Conservation (phyloP, 2,329 filamentous ascomycete genomes). For the Allantophomopsis lycopodina region DNA sequence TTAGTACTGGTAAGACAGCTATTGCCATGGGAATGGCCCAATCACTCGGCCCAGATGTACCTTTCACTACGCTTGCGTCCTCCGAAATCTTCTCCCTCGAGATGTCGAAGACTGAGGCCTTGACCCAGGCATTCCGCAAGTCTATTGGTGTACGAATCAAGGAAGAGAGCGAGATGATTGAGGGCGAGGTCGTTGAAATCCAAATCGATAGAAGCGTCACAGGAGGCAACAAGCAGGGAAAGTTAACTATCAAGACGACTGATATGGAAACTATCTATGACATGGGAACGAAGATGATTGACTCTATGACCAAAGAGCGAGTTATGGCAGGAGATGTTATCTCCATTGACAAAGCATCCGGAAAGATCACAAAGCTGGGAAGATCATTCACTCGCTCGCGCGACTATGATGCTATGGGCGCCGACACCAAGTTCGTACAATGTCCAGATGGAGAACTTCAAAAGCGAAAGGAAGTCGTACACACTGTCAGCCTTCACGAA, state of each 20-base stretch:
- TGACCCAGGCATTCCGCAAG: slow-evolving; percentile 97
- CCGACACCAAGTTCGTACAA: slow-evolving; percentile 95
- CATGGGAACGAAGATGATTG: slow-evolving; percentile 99
- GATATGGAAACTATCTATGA: slow-evolving; percentile 99
- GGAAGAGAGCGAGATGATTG: slow-evolving; percentile 98
- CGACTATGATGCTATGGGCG: slow-evolving; percentile 98
- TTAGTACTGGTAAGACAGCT: slow-evolving; percentile 90
- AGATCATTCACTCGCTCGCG: slow-evolving; percentile 87
- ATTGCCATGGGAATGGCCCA: slow-evolving; percentile 99
- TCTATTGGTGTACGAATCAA: slow-evolving; percentile 97
- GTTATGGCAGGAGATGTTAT: slow-evolving; percentile 98
- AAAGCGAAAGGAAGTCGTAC: slow-evolving; percentile 91
- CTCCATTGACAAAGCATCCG: slow-evolving; percentile 95
- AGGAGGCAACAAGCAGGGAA: slow-evolving; percentile 93
- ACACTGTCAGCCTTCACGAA: slow-evolving; percentile 93
- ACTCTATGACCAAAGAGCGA: slow-evolving; percentile 98
- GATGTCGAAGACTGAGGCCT: slow-evolving; percentile 98
- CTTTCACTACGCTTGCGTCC: slow-evolving; percentile 89
- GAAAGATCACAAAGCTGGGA: slow-evolving; percentile 94
- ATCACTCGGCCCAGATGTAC: slow-evolving; percentile 83
- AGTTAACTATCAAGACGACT: slow-evolving; percentile 97
- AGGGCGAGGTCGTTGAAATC: slow-evolving; percentile 97
- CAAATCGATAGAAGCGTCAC: slow-evolving; percentile 96
- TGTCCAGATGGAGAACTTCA: slow-evolving; percentile 96
- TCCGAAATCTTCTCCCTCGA: slow-evolving; percentile 98